A percentile compares a stretch with the other conserved stretches of the same genome.
Conservation (phyloP, 768 basidiomycete genomes). For the Brasilioporus rufonigricans region DNA sequence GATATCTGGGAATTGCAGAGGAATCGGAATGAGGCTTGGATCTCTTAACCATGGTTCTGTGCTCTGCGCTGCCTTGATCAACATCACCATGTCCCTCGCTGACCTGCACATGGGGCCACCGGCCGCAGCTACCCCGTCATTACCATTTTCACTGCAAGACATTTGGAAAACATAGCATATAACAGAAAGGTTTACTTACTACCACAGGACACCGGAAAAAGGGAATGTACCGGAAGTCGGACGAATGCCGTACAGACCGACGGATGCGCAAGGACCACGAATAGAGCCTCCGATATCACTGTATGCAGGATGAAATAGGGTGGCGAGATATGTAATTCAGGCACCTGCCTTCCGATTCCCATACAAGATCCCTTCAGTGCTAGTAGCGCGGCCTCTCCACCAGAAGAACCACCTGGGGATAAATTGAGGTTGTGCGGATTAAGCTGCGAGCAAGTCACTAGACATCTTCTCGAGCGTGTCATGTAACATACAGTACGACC, state of each 20-base stretch:
- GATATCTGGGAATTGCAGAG: constrained; percentile 23
- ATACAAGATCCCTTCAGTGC: constrained; percentile 45
- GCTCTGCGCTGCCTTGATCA: constrained; percentile 23
- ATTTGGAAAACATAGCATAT: constrained; percentile 7
- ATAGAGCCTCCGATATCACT: constrained; percentile 38
- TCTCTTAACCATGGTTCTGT: constrained; percentile 42
- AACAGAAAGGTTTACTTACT: constrained; percentile 13
- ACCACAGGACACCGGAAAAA: constrained; percentile 4
- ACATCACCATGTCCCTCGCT: constrained; percentile 24
- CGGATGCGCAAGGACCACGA: constrained; percentile 36
- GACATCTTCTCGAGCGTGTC: neutral
- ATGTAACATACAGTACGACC: constrained; percentile 26
- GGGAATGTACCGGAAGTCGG: constrained; percentile 36
- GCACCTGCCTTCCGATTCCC: constrained; percentile 39
- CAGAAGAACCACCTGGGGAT: constrained; percentile 51
- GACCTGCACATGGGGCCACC: constrained; percentile 29
- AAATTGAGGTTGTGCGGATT: constrained; percentile 46
- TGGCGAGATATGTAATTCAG: constrained; percentile 6
- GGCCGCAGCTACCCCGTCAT: constrained; percentile 10
- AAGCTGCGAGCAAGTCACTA: constrained; percentile 22
- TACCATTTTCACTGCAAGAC: constrained; percentile 24
- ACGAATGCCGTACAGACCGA: constrained; percentile 42
- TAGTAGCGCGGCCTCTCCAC: constrained; percentile 49
- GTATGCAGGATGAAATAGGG: neutral
- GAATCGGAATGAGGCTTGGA: constrained; percentile 33